Base-by-base conservation (phyloP, 495 filamentous ascomycete species). In the Penicillium atrosanguineum region DNA sequence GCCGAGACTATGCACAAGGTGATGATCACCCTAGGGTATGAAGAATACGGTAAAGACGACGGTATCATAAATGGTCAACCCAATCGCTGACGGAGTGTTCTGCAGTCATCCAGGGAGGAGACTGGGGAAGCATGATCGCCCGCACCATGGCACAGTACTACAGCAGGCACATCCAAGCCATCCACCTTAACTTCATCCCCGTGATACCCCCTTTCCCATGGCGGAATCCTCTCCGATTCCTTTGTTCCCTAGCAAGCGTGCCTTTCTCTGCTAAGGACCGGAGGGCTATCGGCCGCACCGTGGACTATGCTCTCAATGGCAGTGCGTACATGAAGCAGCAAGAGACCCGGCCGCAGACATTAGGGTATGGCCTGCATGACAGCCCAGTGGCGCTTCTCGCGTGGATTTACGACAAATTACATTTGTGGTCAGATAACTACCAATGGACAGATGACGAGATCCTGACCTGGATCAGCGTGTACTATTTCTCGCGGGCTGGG, bases 401-500 rank as follows among this genome's bases (percentile, higher is more conserved):
- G 4, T 84, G 80, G 81, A 78, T 83, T 16, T 79, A 77, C 52
- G 79, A 82, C 43, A 80, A 82, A 49, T 62, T 83, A 39, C 71
- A 79, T 48, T 59, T 61, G 46, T 81, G 78, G 75, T 71, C 77
- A 0, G 79, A 82, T 42, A 51, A 38, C 19, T 81, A 80, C 51
- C 53, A 69, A 1, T 84, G 79, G 79, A 79, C 76, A 0, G 76
- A 79, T 37, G 78, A 82, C 26, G 79, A 81, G 60, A 72, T 83
- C 19, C 50, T 81, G 37, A 80, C 77, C 0, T 83, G 80, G 81
- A 66, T 82, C 18, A 74, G 66, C 53, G 70, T 82, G 15, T 82
- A 83, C 59, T 72, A 63, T 31, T 80, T 82, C 62, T 75, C 74
- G n/a, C 64, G 62, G 12, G 77, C 75, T 4, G 79, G 79, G 1